Evolutionary conservation across 306 rosid species (phyloP).

Genomic region (Rubus idaeus): DNA sequence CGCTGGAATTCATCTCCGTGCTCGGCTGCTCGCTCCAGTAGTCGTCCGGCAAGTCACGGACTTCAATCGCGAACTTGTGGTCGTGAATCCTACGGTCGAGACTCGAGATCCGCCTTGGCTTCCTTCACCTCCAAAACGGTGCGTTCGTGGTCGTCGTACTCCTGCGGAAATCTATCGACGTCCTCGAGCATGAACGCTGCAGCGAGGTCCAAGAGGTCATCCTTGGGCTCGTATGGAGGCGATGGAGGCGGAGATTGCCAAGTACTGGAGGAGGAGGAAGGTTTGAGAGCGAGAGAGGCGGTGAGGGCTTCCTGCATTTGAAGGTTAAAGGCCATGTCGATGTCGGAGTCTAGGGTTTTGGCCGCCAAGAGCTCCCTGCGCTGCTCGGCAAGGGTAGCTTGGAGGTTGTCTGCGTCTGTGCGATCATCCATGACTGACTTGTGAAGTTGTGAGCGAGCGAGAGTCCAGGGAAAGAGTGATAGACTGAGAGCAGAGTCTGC

Average conservation of each 20-base stretch:
- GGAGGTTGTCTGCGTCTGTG: not conserved
- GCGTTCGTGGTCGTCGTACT: constrained; percentile 24
- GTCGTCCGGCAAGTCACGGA: constrained; percentile 28
- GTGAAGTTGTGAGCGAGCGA: too few relatives aligned
- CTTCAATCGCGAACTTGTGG: constrained; percentile 23
- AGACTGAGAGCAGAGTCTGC: not conserved
- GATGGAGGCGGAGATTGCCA: constrained; percentile 1
- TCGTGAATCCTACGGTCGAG: constrained; percentile 40
- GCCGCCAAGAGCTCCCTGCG: constrained; percentile 21
- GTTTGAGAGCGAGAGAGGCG: constrained; percentile 28
- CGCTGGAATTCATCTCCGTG: constrained; percentile 27
- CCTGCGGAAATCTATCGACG: constrained; percentile 13
- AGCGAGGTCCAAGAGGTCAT: constrained; percentile 24
- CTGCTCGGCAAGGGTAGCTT: constrained; percentile 11
- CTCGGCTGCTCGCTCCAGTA: constrained; percentile 10
- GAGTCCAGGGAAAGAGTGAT: too few relatives aligned
- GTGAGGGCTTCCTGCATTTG: constrained; percentile 44
- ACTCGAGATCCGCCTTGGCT: constrained; percentile 34
- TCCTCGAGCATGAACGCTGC: constrained; percentile 34
- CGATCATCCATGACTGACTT: not conserved
- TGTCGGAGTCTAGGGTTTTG: constrained; percentile 26
- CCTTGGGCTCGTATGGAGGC: not conserved
- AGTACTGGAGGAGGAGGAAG: constrained; percentile 11
- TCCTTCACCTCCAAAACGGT: constrained; percentile 27
- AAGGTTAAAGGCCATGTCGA: constrained; percentile 37